Percentiles rank a stretch among this genome's conserved stretches.
These are phyloP conservation scores for Colletotrichum aenigma DNA, from an alignment of 2,329 filamentous ascomycete species.

Conservation along the genomic window DNA sequence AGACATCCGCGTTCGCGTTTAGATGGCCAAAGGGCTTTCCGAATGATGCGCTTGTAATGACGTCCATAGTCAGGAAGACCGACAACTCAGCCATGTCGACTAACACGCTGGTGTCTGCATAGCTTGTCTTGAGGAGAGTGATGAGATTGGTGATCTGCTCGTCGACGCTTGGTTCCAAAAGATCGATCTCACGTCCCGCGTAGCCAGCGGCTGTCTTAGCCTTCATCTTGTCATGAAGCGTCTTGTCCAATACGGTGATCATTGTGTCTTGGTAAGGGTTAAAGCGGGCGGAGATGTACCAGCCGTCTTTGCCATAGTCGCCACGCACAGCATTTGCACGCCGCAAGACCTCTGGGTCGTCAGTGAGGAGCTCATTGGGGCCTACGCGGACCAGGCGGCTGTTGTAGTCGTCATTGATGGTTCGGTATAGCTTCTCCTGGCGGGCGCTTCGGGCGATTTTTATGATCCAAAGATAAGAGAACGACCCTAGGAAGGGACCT, in stretches of 20 bases:
- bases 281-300: conserved; percentile 28
- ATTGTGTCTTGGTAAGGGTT: conserved; percentile 27
- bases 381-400: conserved; percentile 34
- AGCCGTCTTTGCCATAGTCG: conserved; percentile 27
- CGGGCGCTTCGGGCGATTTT: conserved; percentile 26
- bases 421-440: conserved; percentile 25
- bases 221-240: conserved; percentile 22
- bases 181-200: not conserved
- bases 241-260: conserved; percentile 24
- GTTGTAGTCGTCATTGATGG: conserved; percentile 7
- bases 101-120: not conserved
- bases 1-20: conserved; percentile 25
- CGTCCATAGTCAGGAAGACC: conserved; percentile 22
- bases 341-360: conserved; percentile 32
- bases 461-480: conserved; percentile 24
- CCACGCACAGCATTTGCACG: conserved; percentile 31
- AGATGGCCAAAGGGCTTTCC: conserved; percentile 29
- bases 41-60: conserved; percentile 26
- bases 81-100: not conserved
- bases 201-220: not conserved
- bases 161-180: conserved; percentile 24
- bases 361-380: conserved; percentile 34
- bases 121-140: conserved; percentile 1
- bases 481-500: not conserved
- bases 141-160: not conserved